phyloP scores from a whole-genome alignment of 768 basidiomycete genomes.

The Macrolepiota fuliginosa region DNA sequence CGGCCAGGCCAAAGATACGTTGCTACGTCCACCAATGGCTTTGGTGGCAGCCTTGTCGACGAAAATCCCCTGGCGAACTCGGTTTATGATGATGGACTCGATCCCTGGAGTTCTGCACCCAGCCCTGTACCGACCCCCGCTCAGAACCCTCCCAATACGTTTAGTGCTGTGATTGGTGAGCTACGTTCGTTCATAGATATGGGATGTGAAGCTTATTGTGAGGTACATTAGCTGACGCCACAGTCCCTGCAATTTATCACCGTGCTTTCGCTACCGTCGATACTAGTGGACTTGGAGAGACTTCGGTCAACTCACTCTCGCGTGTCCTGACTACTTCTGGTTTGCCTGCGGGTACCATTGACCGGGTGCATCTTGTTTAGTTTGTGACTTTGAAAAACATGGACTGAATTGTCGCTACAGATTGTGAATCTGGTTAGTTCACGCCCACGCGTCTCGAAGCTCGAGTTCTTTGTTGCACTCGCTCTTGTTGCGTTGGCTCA shows the following conservation, averaged over 20 bases:
- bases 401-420: conserved; percentile 35
- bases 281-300: conserved; percentile 66
- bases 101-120: conserved; percentile 78
- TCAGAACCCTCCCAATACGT: conserved; percentile 42
- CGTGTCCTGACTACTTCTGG: conserved; percentile 75
- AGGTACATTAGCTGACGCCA: conserved; percentile 60
- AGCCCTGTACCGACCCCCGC: conserved; percentile 66
- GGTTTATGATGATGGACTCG: conserved; percentile 76
- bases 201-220: conserved; percentile 7
- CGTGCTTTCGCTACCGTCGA: conserved; percentile 74
- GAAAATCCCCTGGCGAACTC: conserved; percentile 74
- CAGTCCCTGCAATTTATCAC: conserved; percentile 76
- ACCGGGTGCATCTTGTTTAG: conserved; percentile 51
- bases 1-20: conserved; percentile 70
- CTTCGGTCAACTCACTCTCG: conserved; percentile 80
- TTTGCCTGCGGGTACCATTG: conserved; percentile 79
- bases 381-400: background rate
- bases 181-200: background rate
- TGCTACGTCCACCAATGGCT: conserved; percentile 49
- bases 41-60: conserved; percentile 73
- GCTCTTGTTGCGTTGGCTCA: conserved; percentile 88
- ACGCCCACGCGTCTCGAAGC: conserved; percentile 74
- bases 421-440: conserved; percentile 90
- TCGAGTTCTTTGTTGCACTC: conserved; percentile 90
- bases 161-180: conserved; percentile 71